These are phyloP conservation scores for Syzygium syzygioides DNA, from an alignment of 441 rosid genomes.

Conservation along the genomic window DNA sequence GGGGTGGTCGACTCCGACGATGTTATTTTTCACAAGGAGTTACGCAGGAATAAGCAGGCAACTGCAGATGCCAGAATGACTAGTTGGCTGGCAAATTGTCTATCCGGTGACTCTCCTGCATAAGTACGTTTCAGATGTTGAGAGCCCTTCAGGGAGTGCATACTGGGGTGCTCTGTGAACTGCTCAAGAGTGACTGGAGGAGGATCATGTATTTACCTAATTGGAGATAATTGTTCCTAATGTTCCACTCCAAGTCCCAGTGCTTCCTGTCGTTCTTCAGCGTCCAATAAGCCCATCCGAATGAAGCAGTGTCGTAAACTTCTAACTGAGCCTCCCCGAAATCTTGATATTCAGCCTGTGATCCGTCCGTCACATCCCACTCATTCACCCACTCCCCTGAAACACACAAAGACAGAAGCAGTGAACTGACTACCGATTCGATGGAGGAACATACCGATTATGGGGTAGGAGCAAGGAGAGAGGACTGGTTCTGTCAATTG, in stretches of 20 bases:
- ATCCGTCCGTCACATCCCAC: constrained; percentile 50
- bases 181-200: neutral
- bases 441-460: neutral
- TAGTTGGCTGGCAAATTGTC: constrained; percentile 13
- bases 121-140: neutral
- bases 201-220: constrained; percentile 28
- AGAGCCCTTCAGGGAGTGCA: neutral
- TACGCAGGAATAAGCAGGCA: constrained; percentile 26
- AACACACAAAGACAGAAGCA: neutral
- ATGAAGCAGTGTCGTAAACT: constrained; percentile 58
- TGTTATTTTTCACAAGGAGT: constrained; percentile 10
- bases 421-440: neutral
- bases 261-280: constrained; percentile 61
- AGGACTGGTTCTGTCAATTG: neutral
- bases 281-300: constrained; percentile 84
- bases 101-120: constrained; percentile 39
- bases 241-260: constrained; percentile 87
- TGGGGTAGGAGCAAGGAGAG: neutral
- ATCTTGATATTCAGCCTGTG: constrained; percentile 52
- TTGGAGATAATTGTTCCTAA: constrained; percentile 49
- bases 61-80: constrained; percentile 20
- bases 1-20: neutral
- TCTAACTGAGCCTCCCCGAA: constrained; percentile 62
- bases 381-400: constrained; percentile 86
- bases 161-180: neutral